A percentile compares a stretch with the other conserved stretches of the same genome.
Evolutionary conservation across 192 early-diverging fungal species (phyloP).

Genomic region (Podila epigama): DNA sequence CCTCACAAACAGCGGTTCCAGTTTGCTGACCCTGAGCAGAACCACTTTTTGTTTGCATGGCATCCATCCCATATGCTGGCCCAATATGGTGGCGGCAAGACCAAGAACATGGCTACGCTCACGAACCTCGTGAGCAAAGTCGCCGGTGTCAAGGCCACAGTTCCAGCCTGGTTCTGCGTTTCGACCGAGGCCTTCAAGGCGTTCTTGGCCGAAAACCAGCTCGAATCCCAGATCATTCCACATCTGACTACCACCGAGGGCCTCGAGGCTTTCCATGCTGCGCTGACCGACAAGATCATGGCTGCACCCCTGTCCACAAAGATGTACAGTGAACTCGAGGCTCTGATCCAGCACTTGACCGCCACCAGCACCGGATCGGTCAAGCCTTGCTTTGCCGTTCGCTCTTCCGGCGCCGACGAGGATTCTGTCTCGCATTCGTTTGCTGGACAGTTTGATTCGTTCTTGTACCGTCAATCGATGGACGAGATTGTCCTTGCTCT

Average conservation of each 20-base stretch:
- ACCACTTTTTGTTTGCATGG: constrained; percentile 41
- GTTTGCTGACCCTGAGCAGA: constrained; percentile 28
- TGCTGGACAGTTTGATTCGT: constrained; percentile 64
- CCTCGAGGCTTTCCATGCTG: constrained; percentile 36
- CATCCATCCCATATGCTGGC: constrained; percentile 13
- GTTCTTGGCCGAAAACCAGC: constrained; percentile 25
- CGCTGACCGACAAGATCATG: constrained; percentile 29
- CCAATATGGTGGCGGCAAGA: constrained; percentile 41
- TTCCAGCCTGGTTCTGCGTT: constrained; percentile 48
- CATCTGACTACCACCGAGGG: constrained; percentile 27
- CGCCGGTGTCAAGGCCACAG: constrained; percentile 22
- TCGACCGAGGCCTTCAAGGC: constrained; percentile 47
- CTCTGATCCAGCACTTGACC: constrained; percentile 17
- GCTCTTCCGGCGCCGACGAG: constrained; percentile 59
- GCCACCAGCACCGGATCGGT: constrained; percentile 10
- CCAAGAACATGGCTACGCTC: constrained; percentile 47
- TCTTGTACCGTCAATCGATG: constrained; percentile 54
- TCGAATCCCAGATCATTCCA: constrained; percentile 36
- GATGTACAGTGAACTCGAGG: constrained; percentile 25
- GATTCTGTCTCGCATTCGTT: constrained; percentile 59
- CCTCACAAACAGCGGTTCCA: constrained; percentile 12
- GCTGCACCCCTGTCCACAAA: constrained; percentile 20
- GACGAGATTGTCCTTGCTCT: constrained; percentile 49
- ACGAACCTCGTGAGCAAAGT: constrained; percentile 37
- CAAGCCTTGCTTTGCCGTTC: constrained; percentile 48